phyloP scores from a whole-genome alignment of 352 stramenopile species.

The Pythium sp. region DNA sequence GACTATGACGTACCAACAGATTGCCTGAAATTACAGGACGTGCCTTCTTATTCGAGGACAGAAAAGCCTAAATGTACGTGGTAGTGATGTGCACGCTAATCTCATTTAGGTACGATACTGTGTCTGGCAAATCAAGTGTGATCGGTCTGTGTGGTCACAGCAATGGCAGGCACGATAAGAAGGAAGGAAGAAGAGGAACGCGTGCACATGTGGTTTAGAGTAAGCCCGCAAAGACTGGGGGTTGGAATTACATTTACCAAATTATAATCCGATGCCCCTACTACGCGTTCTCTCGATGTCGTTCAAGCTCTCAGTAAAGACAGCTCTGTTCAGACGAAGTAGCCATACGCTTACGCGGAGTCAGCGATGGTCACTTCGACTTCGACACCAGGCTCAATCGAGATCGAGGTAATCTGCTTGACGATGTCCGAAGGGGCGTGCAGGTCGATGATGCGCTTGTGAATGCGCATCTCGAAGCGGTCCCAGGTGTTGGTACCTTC shows the following conservation, averaged over 20 bases:
- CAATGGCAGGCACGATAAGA: background rate
- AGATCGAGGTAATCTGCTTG: slow-evolving; percentile 99
- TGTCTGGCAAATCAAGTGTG: background rate
- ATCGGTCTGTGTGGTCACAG: background rate
- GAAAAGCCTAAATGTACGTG: background rate
- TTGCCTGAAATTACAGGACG: background rate
- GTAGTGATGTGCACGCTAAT: background rate
- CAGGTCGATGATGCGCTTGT: slow-evolving; percentile 99
- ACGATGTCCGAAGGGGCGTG: slow-evolving; percentile 98
- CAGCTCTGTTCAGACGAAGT: background rate
- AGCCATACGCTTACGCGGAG: slow-evolving; percentile 59
- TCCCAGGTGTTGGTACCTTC: slow-evolving; percentile 99
- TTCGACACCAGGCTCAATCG: slow-evolving; percentile 98
- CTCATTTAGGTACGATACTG: background rate
- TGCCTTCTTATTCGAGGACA: background rate
- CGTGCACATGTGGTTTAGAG: background rate
- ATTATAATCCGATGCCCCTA: slow-evolving; percentile 28
- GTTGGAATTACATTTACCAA: slow-evolving; percentile 33
- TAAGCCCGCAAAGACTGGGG: slow-evolving; percentile 31
- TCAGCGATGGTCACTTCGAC: slow-evolving; percentile 98
- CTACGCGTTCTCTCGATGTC: slow-evolving; percentile 22
- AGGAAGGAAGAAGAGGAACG: background rate
- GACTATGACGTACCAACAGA: slow-evolving; percentile 2
- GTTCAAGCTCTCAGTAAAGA: background rate
- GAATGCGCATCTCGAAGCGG: slow-evolving; percentile 98